Conservation (phyloP, 495 filamentous ascomycete genomes). For the Aspergillus wentii region DNA sequence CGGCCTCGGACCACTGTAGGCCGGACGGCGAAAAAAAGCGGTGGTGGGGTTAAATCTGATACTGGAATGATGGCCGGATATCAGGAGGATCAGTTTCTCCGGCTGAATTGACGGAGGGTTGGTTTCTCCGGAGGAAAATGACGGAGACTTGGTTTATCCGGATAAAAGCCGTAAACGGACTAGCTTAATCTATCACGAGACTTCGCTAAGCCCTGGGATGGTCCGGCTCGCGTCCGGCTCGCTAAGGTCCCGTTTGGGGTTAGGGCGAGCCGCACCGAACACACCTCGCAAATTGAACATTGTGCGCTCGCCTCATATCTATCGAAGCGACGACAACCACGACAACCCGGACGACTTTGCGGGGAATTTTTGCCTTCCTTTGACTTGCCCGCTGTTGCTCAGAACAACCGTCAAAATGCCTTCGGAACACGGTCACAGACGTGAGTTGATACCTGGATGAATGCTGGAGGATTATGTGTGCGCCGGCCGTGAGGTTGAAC, state of each 20-base stretch:
- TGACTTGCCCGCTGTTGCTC: constrained; percentile 43
- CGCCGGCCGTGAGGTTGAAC: constrained; percentile 6
- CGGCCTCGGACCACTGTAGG: constrained; percentile 32
- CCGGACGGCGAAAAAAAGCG: constrained; percentile 24
- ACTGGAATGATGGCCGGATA: too few species aligned
- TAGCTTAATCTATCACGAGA: constrained; percentile 27
- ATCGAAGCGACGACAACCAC: constrained; percentile 48
- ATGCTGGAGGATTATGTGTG: constrained; percentile 13
- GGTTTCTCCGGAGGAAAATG: too few species aligned
- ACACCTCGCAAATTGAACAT: constrained; percentile 39
- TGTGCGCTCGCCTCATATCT: constrained; percentile 34
- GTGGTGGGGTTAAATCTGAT: constrained; percentile 12
- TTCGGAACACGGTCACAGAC: constrained; percentile 78
- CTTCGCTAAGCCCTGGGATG: constrained; percentile 34
- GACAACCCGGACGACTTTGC: constrained; percentile 47
- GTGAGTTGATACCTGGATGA: too few species aligned
- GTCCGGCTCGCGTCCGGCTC: constrained; percentile 18
- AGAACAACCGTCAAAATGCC: constrained; percentile 64
- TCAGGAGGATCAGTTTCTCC: constrained; percentile 16
- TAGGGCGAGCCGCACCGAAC: constrained; percentile 36
- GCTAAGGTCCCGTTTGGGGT: constrained; percentile 35
- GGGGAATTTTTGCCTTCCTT: constrained; percentile 39
- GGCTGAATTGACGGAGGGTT: too few species aligned
- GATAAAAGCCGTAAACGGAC: not conserved
- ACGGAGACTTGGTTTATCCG: too few species aligned